Evolutionary conservation across 2,329 filamentous ascomycete genomes (phyloP), one percentile per base, ranked within the genome.

Genomic region (Epichloe uncinata): DNA sequence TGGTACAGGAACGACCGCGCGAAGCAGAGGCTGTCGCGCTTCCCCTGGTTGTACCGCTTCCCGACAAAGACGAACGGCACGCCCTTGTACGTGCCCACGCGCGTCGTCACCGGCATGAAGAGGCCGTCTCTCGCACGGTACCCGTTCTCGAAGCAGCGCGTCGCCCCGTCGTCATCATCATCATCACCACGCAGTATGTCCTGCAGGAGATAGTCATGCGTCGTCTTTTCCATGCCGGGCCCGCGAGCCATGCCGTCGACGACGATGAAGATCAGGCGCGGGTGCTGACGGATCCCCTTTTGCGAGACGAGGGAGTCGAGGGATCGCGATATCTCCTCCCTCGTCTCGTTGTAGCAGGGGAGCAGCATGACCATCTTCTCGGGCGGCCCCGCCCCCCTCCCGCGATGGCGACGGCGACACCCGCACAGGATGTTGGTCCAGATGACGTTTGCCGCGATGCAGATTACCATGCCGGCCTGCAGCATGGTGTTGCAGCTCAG

Each of bases 291-390:
- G 18, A 75, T 68, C 3, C 66, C 62, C 51, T 67, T 64, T 53
- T 74, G 72, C 0, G 63, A 60, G 5, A 73, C 63, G 4, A 75
- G 58, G 2, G 72, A 74, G 50, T 73, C 69, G 0, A 74, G 63
- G 0, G 71, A 74, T 2, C 65, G 62, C 3, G 59, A 65, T 22
- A 72, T 58, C 52, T 75, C 72, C 4, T 72, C 61, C 7, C 60
- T 56, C 0, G 69, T 72, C 55, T 75, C 71, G 54, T 74, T 74
- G 58, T 74, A 75, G 58, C 72, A 75, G 1, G 72, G 71, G 4
- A 74, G 60, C 34, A 74, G 57, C 33, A 73, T 55, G 2, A 74
- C 69, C 61, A 74, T 63, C 45, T 64, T 64, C 55, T 74, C 71
- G 0, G 65, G 68, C 20, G 35, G 16, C 5, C n/a, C 6, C 33